Base-by-base conservation (phyloP, 2,329 filamentous ascomycete species). In the Myriosclerotinia duriaeana region DNA sequence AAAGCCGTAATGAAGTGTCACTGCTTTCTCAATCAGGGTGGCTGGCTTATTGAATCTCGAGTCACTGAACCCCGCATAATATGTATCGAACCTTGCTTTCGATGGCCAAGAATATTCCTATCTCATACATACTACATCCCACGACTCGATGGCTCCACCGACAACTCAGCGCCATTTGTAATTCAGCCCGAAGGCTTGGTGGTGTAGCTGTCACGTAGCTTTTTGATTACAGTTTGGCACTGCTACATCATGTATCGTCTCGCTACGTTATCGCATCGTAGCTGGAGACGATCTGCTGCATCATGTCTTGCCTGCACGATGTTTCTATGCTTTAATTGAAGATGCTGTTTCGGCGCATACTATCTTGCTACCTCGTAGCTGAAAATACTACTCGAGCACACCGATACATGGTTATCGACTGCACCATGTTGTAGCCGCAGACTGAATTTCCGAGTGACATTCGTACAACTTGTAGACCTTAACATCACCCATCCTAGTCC, bases 1-100 rank as follows among this genome's bases (percentile, higher is more conserved):
- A 40, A 48, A 12, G 34, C 44, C 34, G 58, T 61, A 50, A 61
- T 61, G 44, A 50, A 52, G 20, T 61, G 58, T 26, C n/a, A 61
- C 34, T 22, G 4, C 8, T 30, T 61, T 34, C 58, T 60, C 44
- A 38, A 46, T 40, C 26, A 3, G 5, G 7, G 12, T 34, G 44
- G 15, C 30, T 26, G 34, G 34, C 5, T n/a, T 50, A 14, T 56
- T 44, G 54, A 40, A 9, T 36, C 9, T n/a, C 34, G 30, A 34
- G 30, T 34, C 30, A 34, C 17, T 1, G 7, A 30, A 30, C 22
- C 22, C 15, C 22, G 22, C 22, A 53, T n/a, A 53, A 1, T 34
- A 34, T 38, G 34, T 17, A 22, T 48, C 12, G 7, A 59, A 17
- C 44, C 56, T 36, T 59, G 20, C 42, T 34, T 48, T 34, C 30